A percentile compares a stretch with the other conserved stretches of the same genome.
These are phyloP conservation scores for Luvunga scandens DNA, from an alignment of 345 rosid genomes.

Conservation along the genomic window DNA sequence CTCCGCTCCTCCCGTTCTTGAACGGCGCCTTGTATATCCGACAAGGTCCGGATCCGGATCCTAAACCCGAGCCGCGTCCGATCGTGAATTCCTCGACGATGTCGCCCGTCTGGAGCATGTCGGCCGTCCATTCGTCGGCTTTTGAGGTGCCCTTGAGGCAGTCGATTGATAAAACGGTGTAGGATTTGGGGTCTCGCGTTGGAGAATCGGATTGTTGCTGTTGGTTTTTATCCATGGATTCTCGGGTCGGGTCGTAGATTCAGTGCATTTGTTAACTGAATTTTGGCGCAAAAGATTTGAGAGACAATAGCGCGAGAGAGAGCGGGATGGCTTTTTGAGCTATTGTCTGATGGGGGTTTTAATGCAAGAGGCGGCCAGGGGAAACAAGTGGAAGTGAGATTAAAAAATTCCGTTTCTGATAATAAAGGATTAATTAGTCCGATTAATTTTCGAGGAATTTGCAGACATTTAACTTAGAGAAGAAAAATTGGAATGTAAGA, in stretches of 20 bases:
- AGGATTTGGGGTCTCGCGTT: constrained; percentile 27
- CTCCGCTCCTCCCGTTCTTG: constrained; percentile 76
- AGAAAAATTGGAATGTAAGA: not conserved
- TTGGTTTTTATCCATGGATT: constrained; percentile 49
- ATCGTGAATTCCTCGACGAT: constrained; percentile 85
- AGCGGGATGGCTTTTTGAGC: not conserved
- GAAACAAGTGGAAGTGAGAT: not conserved
- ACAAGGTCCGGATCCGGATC: constrained; percentile 20
- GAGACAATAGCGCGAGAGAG: not conserved
- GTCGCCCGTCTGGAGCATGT: constrained; percentile 96
- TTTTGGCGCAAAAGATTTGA: not conserved
- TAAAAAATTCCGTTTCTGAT: not conserved
- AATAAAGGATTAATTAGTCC: too few species aligned
- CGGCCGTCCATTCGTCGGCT: constrained; percentile 96
- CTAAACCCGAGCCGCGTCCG: constrained; percentile 50
- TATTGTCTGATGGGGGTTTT: not conserved
- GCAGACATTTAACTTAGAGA: not conserved
- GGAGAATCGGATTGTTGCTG: constrained; percentile 34
- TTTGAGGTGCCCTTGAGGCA: constrained; percentile 85
- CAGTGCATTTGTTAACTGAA: not conserved
- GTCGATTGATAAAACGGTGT: constrained; percentile 68
- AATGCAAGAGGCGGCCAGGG: not conserved
- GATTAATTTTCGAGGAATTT: constrained; percentile 8
- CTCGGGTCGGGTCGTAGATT: not conserved
- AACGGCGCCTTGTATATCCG: constrained; percentile 61